Evolutionary conservation across 2,329 filamentous ascomycete species (phyloP).

Genomic region (Karstenula rhodostoma): DNA sequence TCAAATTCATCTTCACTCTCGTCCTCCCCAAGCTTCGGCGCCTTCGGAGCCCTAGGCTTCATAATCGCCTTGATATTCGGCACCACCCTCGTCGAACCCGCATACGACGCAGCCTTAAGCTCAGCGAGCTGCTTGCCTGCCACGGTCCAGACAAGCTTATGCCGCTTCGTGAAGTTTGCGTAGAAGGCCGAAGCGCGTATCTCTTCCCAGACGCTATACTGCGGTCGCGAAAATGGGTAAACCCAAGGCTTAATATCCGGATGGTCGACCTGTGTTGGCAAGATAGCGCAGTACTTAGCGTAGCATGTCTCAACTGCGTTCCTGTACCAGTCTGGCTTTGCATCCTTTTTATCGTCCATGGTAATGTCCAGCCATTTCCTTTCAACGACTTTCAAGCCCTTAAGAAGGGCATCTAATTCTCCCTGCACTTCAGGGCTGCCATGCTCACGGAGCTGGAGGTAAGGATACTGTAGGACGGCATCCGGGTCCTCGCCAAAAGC

Average conservation of each 20-base stretch:
- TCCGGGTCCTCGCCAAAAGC: conserved; percentile 17
- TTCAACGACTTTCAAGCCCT: conserved; percentile 11
- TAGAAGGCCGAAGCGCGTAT: conserved; percentile 57
- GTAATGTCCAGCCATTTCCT: conserved; percentile 19
- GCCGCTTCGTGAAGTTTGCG: conserved; percentile 28
- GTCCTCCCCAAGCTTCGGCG: conserved; percentile 23
- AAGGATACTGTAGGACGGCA: conserved; percentile 11
- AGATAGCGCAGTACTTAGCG: conserved; percentile 22
- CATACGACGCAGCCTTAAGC: conserved; percentile 41
- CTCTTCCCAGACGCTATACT: conserved; percentile 50
- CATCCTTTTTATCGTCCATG: neutral
- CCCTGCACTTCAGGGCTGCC: conserved; percentile 1
- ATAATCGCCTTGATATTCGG: conserved; percentile 35
- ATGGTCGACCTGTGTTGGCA: conserved; percentile 21
- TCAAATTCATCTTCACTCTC: conserved; percentile 28
- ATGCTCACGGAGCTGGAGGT: conserved; percentile 9
- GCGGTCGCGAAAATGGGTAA: conserved; percentile 21
- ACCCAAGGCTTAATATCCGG: conserved; percentile 22
- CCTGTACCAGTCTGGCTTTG: conserved; percentile 23
- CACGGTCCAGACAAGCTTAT: conserved; percentile 48
- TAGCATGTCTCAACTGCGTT: conserved; percentile 26
- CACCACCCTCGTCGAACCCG: conserved; percentile 25
- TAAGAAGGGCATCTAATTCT: conserved; percentile 2
- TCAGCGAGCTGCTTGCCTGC: conserved; percentile 51
- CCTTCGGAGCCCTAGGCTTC: conserved; percentile 43